These are phyloP conservation scores for Periconia sp. DNA, from an alignment of 2,329 filamentous ascomycete species.

Conservation along the genomic window DNA sequence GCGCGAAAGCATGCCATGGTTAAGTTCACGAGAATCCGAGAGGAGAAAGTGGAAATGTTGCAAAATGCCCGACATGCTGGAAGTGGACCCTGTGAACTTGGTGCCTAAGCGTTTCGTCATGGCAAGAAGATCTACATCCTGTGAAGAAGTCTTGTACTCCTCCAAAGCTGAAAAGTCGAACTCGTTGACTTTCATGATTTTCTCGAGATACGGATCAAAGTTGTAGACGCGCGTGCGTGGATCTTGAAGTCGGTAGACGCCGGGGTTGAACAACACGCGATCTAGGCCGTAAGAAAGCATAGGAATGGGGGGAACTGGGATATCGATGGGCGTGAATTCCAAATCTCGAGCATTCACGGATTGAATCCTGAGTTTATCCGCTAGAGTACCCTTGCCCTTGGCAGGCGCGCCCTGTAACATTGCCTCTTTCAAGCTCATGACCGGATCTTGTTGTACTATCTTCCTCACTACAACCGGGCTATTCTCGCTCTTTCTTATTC, in stretches of 20 bases:
- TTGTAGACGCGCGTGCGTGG: slow-evolving; percentile 87
- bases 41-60: slow-evolving; percentile 92
- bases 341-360: slow-evolving; percentile 30
- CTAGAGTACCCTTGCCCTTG: slow-evolving; percentile 5
- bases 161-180: slow-evolving; percentile 90
- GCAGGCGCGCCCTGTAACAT: slow-evolving; percentile 11
- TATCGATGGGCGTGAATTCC: slow-evolving; percentile 40
- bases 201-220: slow-evolving; percentile 91
- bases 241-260: slow-evolving; percentile 90
- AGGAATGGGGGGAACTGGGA: slow-evolving; percentile 59
- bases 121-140: slow-evolving; percentile 70
- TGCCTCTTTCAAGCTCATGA: slow-evolving; percentile 26
- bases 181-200: slow-evolving; percentile 89
- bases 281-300: slow-evolving; percentile 74
- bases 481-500: not conserved
- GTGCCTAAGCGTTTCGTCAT: slow-evolving; percentile 68
- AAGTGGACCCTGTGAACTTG: slow-evolving; percentile 93
- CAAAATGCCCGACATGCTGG: slow-evolving; percentile 88
- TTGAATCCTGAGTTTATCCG: slow-evolving; percentile 24
- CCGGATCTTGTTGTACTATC: not conserved
- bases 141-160: slow-evolving; percentile 88
- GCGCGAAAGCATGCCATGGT: slow-evolving; percentile 66
- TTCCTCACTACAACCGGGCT: not conserved
- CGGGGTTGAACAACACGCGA: slow-evolving; percentile 85
- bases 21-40: slow-evolving; percentile 77